phyloP scores from a whole-genome alignment of 305 asterid species.

The Fraxinus velutina region DNA sequence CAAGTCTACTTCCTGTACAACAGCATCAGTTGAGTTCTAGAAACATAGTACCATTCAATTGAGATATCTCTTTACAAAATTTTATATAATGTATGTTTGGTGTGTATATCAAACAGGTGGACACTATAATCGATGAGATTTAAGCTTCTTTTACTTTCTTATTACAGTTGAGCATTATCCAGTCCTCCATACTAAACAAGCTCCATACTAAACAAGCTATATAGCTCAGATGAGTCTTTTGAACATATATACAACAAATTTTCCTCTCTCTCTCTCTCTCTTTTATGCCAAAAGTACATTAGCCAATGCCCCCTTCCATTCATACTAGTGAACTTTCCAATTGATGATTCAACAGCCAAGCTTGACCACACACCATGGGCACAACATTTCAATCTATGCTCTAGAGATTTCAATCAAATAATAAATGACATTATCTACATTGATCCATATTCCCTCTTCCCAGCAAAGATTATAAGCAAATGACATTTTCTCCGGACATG shows the following conservation, averaged over 20 bases:
- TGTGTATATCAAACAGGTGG: background rate
- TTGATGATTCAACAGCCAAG: background rate
- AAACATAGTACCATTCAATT: background rate
- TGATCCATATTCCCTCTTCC: background rate
- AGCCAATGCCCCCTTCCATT: background rate
- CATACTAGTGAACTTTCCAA: background rate
- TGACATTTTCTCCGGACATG: background rate
- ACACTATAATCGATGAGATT: background rate
- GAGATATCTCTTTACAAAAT: background rate
- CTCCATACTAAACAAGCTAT: background rate
- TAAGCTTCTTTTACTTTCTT: background rate
- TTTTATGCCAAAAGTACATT: background rate
- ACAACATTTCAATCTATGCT: background rate
- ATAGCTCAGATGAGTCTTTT: background rate
- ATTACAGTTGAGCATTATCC: background rate
- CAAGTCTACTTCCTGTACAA: slow-evolving; percentile 19
- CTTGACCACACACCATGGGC: background rate
- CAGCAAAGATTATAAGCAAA: background rate
- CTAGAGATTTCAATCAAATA: background rate
- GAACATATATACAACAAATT: background rate
- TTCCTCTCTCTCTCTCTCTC: background rate
- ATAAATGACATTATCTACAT: background rate
- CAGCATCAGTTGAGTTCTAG: slow-evolving; percentile 9
- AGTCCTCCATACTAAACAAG: background rate
- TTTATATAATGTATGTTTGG: background rate